phyloP scores from a whole-genome alignment of 352 stramenopile genomes.

The Aphanomyces astaci region DNA sequence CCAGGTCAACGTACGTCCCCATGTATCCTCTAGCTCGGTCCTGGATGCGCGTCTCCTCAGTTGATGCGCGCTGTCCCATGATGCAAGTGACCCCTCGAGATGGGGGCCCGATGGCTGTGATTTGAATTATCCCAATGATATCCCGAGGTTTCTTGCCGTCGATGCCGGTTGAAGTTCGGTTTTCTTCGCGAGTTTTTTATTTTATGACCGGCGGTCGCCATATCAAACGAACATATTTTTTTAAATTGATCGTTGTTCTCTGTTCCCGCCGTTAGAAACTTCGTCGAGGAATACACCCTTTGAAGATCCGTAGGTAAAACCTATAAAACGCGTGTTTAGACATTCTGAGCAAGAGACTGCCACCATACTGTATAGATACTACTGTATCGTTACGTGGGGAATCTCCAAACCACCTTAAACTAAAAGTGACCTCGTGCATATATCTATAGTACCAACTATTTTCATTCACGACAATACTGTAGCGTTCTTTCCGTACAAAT shows the following conservation, averaged over 20 bases:
- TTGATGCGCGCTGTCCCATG: slow-evolving; percentile 64
- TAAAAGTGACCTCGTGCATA: too few species aligned
- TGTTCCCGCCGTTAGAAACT: slow-evolving; percentile 11
- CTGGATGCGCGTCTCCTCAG: slow-evolving; percentile 58
- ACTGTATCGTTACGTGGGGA: too few species aligned
- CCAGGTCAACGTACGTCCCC: slow-evolving; percentile 63
- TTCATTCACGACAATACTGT: too few species aligned
- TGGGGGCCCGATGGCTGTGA: too few species aligned
- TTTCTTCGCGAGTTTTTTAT: slow-evolving; percentile 8
- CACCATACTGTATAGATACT: too few species aligned
- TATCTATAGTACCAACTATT: too few species aligned
- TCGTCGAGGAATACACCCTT: slow-evolving; percentile 4
- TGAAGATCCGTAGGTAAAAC: slow-evolving; percentile 6
- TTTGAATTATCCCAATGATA: slow-evolving; percentile 2
- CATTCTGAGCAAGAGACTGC: too few species aligned
- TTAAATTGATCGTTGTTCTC: background rate
- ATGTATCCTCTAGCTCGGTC: slow-evolving; percentile 61
- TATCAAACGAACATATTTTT: background rate
- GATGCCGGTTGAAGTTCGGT: background rate
- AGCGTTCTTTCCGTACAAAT: too few species aligned
- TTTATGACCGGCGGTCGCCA: background rate
- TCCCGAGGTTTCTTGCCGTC: background rate
- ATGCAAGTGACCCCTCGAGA: background rate
- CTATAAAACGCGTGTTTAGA: background rate
- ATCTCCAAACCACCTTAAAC: too few species aligned